phyloP scores from a whole-genome alignment of 1,284 basidiomycete genomes.

The Cutaneotrichosporon mucoides region DNA sequence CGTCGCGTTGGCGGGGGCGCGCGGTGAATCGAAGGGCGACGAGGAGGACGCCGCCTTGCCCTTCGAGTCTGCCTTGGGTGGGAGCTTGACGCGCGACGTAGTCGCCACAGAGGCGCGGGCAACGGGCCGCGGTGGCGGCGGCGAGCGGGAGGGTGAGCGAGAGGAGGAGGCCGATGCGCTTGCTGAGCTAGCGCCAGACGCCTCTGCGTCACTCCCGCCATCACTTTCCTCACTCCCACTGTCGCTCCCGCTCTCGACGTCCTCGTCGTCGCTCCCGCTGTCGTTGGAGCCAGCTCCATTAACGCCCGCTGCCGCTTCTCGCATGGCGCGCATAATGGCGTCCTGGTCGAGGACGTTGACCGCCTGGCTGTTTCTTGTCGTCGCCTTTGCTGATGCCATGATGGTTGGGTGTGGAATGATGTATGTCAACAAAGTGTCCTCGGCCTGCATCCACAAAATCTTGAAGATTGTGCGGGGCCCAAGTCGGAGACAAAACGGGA shows the following conservation, averaged over 20 bases:
- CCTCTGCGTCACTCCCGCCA: constrained; percentile 9
- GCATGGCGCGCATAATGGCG: constrained; percentile 43
- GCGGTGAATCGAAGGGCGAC: constrained; percentile 57
- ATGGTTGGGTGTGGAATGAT: not conserved
- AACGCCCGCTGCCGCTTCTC: constrained; percentile 23
- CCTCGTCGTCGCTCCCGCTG: constrained; percentile 12
- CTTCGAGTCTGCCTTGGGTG: constrained; percentile 13
- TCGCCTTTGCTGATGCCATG: not conserved
- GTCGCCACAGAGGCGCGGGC: constrained; percentile 14
- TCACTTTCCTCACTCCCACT: constrained; percentile 17
- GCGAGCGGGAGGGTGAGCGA: not conserved
- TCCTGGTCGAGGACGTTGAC: constrained; percentile 31
- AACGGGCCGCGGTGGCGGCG: not conserved
- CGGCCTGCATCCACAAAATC: not conserved
- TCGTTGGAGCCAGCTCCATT: constrained; percentile 5
- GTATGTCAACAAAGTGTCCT: not conserved
- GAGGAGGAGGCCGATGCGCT: not conserved
- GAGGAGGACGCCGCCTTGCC: constrained; percentile 16
- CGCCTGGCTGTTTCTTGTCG: not conserved
- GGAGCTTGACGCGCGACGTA: constrained; percentile 26
- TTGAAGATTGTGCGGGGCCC: not conserved
- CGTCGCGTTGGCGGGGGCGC: constrained; percentile 58
- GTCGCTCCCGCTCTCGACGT: constrained; percentile 7
- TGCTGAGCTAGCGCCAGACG: not conserved
- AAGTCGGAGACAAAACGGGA: not conserved